Base-by-base conservation (phyloP, 768 basidiomycete genomes). In the Xerocomellus intermedius region DNA sequence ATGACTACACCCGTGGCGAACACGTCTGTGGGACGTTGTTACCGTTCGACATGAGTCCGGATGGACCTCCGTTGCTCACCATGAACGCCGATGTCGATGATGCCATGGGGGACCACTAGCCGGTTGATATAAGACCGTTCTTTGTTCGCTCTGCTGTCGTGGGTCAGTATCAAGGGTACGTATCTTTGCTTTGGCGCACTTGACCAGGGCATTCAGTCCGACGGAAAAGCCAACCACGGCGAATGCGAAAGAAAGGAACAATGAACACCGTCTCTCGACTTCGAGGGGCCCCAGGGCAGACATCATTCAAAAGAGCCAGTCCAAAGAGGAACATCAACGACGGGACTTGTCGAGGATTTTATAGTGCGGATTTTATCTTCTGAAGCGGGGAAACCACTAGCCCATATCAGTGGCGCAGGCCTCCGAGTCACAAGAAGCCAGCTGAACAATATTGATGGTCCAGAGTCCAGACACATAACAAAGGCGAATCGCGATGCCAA, bases 1-100 rank as follows among this genome's bases (percentile, higher is more conserved):
- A 73, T 55, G 17, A 77, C 73, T 3, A 68, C 64, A 3, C 77
- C 79, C 13, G 71, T 65, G 36, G 63, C 58, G 56, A 71, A 74
- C 22, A 78, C 72, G 47, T 78, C 79, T 82, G 38, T 28, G 41
- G 26, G 30, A 36, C 1, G 22, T 41, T n/a, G 13, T 36, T 42
- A 42, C 6, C 14, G 6, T 41, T 38, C 32, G 14, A 19, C 8
- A 8, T n/a, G n/a, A 33, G 46, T 13, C 17, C 10, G 13, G 22
- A 32, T 7, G 16, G 14, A 36, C 6, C 9, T 35, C 8, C 13
- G 36, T 13, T 33, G 24, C 63, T 54, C 22, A 65, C 64, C 58
- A 32, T 59, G 49, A 19, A 55, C 44, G 22, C 55, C 41, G 9
- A 65, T 21, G 28, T 59, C 51, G 17, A 52, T 32, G n/a, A 47